Evolutionary conservation across 116 monocot species (phyloP).

Genomic region (Zostera marina): DNA sequence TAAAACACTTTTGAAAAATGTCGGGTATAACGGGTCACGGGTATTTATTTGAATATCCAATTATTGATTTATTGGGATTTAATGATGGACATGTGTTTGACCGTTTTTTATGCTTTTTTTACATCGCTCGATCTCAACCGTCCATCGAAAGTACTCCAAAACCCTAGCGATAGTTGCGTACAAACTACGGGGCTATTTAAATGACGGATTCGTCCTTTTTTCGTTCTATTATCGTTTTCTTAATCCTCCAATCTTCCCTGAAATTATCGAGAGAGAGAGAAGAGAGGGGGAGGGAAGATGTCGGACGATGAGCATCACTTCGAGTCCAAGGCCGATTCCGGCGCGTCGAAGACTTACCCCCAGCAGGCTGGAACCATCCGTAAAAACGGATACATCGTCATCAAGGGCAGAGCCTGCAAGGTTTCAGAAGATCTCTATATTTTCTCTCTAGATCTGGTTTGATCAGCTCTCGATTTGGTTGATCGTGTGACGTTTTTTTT

Average conservation of each 20-base stretch:
- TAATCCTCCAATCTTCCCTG: not conserved
- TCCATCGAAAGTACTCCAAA: slow-evolving; percentile 1
- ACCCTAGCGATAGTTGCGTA: not conserved
- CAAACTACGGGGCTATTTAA: not conserved
- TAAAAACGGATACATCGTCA: slow-evolving; percentile 63
- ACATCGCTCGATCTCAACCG: not conserved
- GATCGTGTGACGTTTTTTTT: too few species aligned
- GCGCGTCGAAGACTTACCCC: slow-evolving; percentile 66
- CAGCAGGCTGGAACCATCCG: slow-evolving; percentile 75
- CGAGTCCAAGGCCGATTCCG: slow-evolving; percentile 66
- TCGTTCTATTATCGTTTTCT: not conserved
- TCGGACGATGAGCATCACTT: slow-evolving; percentile 83
- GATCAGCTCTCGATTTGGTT: not conserved
- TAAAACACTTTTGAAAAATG: too few species aligned
- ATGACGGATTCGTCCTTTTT: not conserved
- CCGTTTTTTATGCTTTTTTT: too few species aligned
- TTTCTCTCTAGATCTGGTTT: not conserved
- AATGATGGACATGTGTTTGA: too few species aligned
- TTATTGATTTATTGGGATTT: too few species aligned
- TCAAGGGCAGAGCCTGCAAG: slow-evolving; percentile 71
- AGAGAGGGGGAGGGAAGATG: slow-evolving; percentile 14
- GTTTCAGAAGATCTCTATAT: slow-evolving; percentile 5
- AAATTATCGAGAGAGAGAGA: not conserved
- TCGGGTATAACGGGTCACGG: too few species aligned
- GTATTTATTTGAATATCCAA: too few species aligned